These are phyloP conservation scores for Exsudoporus frostii DNA, from an alignment of 768 basidiomycete genomes.

Conservation along the genomic window DNA sequence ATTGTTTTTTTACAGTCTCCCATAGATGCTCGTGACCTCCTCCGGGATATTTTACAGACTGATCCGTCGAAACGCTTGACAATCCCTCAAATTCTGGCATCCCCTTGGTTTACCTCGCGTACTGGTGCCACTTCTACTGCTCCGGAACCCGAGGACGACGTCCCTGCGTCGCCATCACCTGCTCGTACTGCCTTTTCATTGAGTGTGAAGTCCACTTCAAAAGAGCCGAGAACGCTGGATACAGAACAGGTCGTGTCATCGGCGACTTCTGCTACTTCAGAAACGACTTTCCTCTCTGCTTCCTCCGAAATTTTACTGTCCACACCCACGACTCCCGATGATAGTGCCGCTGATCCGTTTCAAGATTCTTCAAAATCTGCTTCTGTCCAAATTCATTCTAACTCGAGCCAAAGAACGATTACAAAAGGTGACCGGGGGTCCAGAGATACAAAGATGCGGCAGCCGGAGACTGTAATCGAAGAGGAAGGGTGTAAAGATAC, in stretches of 20 bases:
- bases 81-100: slow-evolving; percentile 81
- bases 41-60: slow-evolving; percentile 71
- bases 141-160: slow-evolving; percentile 11
- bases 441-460: slow-evolving; percentile 35
- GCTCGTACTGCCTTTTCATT: slow-evolving; percentile 30
- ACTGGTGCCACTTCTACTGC: slow-evolving; percentile 1
- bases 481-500: slow-evolving; percentile 36
- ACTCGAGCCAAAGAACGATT: slow-evolving; percentile 59
- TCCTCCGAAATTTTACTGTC: slow-evolving; percentile 50
- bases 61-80: slow-evolving; percentile 73
- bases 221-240: slow-evolving; percentile 12
- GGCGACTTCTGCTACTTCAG: slow-evolving; percentile 38
- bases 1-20: slow-evolving; percentile 5
- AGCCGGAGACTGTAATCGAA: slow-evolving; percentile 51
- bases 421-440: slow-evolving; percentile 36
- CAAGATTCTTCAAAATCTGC: slow-evolving; percentile 19
- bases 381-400: slow-evolving; percentile 42
- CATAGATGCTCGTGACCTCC: slow-evolving; percentile 81
- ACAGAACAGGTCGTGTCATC: slow-evolving; percentile 43
- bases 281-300: slow-evolving; percentile 51
- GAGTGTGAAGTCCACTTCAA: slow-evolving; percentile 18
- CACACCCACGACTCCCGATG: slow-evolving; percentile 57
- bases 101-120: slow-evolving; percentile 75
- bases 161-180: slow-evolving; percentile 33
- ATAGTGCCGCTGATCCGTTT: slow-evolving; percentile 43